These are phyloP conservation scores for Rutstroemia sp. DNA, from an alignment of 2,329 filamentous ascomycete genomes.

Conservation along the genomic window DNA sequence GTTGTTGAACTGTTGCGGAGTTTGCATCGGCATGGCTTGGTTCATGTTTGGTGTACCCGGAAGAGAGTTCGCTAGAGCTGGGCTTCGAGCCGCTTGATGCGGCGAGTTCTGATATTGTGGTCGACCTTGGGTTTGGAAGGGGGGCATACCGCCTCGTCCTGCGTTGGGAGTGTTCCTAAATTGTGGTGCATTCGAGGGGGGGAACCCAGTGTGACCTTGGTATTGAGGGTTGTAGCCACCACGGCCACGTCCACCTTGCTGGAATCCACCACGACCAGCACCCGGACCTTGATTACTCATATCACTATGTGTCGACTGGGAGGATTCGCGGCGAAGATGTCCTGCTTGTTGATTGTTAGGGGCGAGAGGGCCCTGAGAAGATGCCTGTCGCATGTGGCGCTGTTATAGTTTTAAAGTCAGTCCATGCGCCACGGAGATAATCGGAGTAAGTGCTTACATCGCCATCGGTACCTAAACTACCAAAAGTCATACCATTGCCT, in stretches of 20 bases:
- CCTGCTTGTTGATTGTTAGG: slow-evolving; percentile 54
- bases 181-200: slow-evolving; percentile 33
- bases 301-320: slow-evolving; percentile 73
- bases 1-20: slow-evolving; percentile 39
- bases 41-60: slow-evolving; percentile 65
- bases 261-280: slow-evolving; percentile 43
- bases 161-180: slow-evolving; percentile 31
- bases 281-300: slow-evolving; percentile 52
- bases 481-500: slow-evolving; percentile 68
- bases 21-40: slow-evolving; percentile 57
- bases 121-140: slow-evolving; percentile 38
- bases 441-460: slow-evolving; percentile 53
- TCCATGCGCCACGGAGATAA: slow-evolving; percentile 21
- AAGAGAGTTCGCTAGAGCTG: slow-evolving; percentile 57
- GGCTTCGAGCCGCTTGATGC: slow-evolving; percentile 55
- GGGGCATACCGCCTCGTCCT: slow-evolving; percentile 43
- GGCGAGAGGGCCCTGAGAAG: slow-evolving; percentile 53
- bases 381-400: slow-evolving; percentile 62
- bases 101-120: slow-evolving; percentile 56
- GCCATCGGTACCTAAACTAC: slow-evolving; percentile 73
- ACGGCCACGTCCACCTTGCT: slow-evolving; percentile 47
- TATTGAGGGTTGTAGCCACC: slow-evolving; percentile 48
- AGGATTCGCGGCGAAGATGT: slow-evolving; percentile 81
- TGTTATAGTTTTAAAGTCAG: slow-evolving; percentile 30
- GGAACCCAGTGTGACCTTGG: slow-evolving; percentile 43